Base-by-base conservation (phyloP, 2,329 filamentous ascomycete species). In the Colletotrichum sp. region DNA sequence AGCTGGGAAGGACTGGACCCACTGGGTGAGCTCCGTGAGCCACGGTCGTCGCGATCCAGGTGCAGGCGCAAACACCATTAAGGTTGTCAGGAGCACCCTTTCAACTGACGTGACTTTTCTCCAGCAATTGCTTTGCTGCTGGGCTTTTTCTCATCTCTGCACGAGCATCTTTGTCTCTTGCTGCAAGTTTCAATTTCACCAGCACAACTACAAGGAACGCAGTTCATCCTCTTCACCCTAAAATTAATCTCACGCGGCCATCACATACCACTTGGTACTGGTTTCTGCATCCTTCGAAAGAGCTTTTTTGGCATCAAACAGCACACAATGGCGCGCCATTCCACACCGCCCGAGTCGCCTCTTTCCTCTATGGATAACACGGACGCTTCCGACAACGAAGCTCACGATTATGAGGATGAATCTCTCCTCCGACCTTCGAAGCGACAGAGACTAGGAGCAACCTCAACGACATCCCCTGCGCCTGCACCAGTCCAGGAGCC, bases 401-500 rank as follows among this genome's bases (percentile, higher is more conserved):
- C 64, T 21, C 67, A 76, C 52, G 73, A 75, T 12, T 72, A 76
- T 58, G 81, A 83, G 34, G 83, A 83, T 34, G 80, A 76, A 21
- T 76, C 82, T 1, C 73, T 77, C 7, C 77, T 82, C 6, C 83
- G 83, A 43, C 83, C 83, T 12, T 82, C 80, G 1, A 85, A 85
- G 76, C 80, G 83, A 70, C 83, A 84, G 78, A 84, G 83, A 78
- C 77, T 84, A 9, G 82, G 81, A 38, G 82, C 82, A 34, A 80
- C 78, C 12, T 84, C 83, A 15, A 79, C 82, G 58, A 83, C 82
- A 73, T 88, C 89, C 26, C 91, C 89, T 4, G 89, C 89, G 10
- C 91, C 89, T 4, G 89, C 89, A 13, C 83, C 88, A 38, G 76
- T 70, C 58, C 71, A 73, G 26, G 76, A 77, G 24, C 67, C 70